phyloP scores from a whole-genome alignment of 2,329 filamentous ascomycete species.

The Aspergillus bombycis region DNA sequence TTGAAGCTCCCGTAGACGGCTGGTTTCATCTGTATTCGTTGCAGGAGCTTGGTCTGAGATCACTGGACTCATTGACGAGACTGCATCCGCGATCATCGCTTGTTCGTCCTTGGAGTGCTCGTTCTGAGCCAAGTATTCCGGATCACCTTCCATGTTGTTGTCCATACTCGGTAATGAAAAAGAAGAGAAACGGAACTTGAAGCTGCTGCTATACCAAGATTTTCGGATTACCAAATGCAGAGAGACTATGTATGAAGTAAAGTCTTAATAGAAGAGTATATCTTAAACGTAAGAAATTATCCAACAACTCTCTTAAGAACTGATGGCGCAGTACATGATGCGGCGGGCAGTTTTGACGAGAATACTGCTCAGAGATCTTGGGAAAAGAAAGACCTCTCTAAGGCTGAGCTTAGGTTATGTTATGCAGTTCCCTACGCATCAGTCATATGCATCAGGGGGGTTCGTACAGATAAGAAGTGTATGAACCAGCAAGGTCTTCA shows the following conservation, averaged over 20 bases:
- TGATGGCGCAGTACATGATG: not conserved
- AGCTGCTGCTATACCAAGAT: not conserved
- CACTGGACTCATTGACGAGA: not conserved
- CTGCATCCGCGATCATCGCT: not conserved
- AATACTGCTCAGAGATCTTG: not conserved
- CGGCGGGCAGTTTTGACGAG: not conserved
- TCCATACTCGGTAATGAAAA: not conserved
- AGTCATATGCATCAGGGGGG: not conserved
- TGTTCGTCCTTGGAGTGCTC: not conserved
- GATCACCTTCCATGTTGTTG: not conserved
- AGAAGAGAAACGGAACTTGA: not conserved
- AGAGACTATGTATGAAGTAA: not conserved
- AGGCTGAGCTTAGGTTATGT: not conserved
- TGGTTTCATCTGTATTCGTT: conserved; percentile 55
- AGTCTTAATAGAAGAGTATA: not conserved
- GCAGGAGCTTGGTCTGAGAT: conserved; percentile 3
- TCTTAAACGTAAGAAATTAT: not conserved
- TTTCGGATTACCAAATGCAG: not conserved
- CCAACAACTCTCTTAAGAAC: not conserved
- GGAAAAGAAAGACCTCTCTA: not conserved
- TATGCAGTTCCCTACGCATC: not conserved
- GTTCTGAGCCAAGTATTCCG: not conserved
- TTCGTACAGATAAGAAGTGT: not conserved
- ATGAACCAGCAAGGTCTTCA: not conserved
- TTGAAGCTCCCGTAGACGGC: conserved; percentile 64